These are phyloP conservation scores for Scheffersomyces lignosus DNA, from an alignment of 805 yeast genomes.

Conservation along the genomic window DNA sequence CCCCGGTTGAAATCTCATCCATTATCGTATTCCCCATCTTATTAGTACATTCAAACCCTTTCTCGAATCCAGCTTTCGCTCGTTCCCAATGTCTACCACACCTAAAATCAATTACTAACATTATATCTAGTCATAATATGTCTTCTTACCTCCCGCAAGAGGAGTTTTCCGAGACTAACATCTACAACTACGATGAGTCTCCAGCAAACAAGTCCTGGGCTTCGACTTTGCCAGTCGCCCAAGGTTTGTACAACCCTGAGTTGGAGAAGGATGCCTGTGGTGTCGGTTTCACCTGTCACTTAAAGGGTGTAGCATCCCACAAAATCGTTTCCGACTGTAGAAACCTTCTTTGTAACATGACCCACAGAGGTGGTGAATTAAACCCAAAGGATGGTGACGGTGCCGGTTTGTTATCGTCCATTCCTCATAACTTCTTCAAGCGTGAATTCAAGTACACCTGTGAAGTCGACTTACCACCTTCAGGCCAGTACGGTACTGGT, in stretches of 20 bases:
- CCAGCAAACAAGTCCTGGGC: conserved; percentile 92
- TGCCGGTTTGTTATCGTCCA: conserved; percentile 92
- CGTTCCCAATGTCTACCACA: conserved; percentile 2
- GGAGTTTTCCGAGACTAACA: conserved; percentile 34
- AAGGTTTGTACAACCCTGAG: conserved; percentile 93
- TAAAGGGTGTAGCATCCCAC: conserved; percentile 84
- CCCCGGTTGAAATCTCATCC: too few species aligned
- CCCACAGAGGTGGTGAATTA: conserved; percentile 98
- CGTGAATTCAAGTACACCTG: conserved; percentile 80
- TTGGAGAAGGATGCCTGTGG: conserved; percentile 97
- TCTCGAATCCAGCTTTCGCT: too few species aligned
- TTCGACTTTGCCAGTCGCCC: conserved; percentile 75
- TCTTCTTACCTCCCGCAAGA: conserved; percentile 41
- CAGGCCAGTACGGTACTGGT: conserved; percentile 93
- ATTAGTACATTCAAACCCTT: too few species aligned
- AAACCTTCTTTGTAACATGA: conserved; percentile 90
- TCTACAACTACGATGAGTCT: conserved; percentile 70
- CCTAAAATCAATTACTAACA: too few species aligned
- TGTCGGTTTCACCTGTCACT: conserved; percentile 95
- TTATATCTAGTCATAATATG: too few species aligned
- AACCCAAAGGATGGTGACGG: conserved; percentile 99
- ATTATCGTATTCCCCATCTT: too few species aligned
- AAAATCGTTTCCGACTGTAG: conserved; percentile 91
- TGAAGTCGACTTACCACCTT: conserved; percentile 65
- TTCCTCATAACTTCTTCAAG: conserved; percentile 83